Percentiles rank a stretch among this genome's conserved stretches.
Conservation (phyloP, 2,329 filamentous ascomycete species). For the Fusarium redolens region DNA sequence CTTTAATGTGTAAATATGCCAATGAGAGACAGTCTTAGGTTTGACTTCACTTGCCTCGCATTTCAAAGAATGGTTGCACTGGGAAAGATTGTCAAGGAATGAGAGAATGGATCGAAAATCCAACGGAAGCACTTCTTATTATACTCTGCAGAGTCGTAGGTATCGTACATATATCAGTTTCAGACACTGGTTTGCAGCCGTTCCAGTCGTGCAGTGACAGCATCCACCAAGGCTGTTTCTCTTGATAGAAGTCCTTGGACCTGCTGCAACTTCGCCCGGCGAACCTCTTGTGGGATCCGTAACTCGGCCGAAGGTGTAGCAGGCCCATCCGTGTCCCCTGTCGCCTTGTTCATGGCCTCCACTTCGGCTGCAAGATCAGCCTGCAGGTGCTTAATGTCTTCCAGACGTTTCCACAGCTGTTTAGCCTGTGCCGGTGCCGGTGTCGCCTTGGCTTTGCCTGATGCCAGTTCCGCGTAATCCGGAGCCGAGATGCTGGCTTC, state of each 20-base stretch:
- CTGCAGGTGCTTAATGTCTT: slow-evolving; percentile 65
- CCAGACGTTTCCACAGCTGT: slow-evolving; percentile 66
- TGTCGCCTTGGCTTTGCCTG: slow-evolving; percentile 48
- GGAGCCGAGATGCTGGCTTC: slow-evolving; percentile 61
- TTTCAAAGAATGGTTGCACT: not conserved
- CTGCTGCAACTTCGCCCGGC: slow-evolving; percentile 71
- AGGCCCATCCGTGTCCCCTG: slow-evolving; percentile 42
- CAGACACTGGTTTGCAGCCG: slow-evolving; percentile 57
- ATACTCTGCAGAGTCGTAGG: slow-evolving; percentile 19
- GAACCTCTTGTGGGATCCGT: slow-evolving; percentile 69
- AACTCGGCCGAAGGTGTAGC: slow-evolving; percentile 54
- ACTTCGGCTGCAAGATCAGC: slow-evolving; percentile 65
- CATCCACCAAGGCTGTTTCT: slow-evolving; percentile 76
- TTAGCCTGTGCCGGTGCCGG: slow-evolving; percentile 50
- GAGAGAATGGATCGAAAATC: not conserved
- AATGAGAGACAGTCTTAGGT: not conserved
- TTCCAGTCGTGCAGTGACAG: slow-evolving; percentile 71
- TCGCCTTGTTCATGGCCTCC: slow-evolving; percentile 54
- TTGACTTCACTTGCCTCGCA: not conserved
- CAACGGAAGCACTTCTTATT: slow-evolving; percentile 24
- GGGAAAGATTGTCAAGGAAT: slow-evolving; percentile 1
- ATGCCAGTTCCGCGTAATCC: slow-evolving; percentile 44
- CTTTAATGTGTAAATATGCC: not conserved
- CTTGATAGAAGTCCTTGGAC: slow-evolving; percentile 72
- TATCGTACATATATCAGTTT: slow-evolving; percentile 42